phyloP scores from a whole-genome alignment of 306 rosid genomes.

The Begonia loranthoides region DNA sequence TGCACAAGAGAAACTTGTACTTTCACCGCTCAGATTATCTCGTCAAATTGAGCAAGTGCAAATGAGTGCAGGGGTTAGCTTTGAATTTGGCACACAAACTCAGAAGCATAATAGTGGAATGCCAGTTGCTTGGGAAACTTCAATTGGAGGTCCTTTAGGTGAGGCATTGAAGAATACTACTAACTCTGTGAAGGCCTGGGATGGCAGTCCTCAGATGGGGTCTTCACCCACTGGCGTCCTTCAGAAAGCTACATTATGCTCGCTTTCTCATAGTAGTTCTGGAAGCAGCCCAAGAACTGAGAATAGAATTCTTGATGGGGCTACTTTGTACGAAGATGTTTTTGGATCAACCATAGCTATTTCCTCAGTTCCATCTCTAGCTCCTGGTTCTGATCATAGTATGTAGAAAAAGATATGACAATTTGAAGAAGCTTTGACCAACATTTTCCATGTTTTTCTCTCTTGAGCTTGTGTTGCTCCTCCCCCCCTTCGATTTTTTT shows the following conservation, averaged over 20 bases:
- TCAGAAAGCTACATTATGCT: slow-evolving; percentile 35
- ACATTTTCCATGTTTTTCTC: too few species aligned
- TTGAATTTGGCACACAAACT: too few species aligned
- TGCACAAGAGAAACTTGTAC: slow-evolving; percentile 15
- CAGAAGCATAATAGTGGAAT: slow-evolving; percentile 15
- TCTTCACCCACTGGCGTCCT: slow-evolving; percentile 40
- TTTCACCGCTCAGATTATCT: slow-evolving; percentile 32
- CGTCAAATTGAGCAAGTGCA: slow-evolving; percentile 24
- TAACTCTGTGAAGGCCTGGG: too few species aligned
- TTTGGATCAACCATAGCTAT: slow-evolving; percentile 20
- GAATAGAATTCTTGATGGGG: slow-evolving; percentile 9
- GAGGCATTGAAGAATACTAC: slow-evolving; percentile 24
- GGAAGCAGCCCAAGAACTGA: slow-evolving; percentile 29
- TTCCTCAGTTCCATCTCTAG: slow-evolving; percentile 25
- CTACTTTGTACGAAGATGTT: slow-evolving; percentile 20
- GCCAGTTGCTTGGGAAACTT: slow-evolving; percentile 23
- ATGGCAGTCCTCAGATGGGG: slow-evolving; percentile 13
- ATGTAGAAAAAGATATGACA: too few species aligned
- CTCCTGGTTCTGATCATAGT: too few species aligned
- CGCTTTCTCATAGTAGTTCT: slow-evolving; percentile 43
- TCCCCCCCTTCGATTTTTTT: too few species aligned
- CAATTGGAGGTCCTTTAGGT: slow-evolving; percentile 46
- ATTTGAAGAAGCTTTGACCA: too few species aligned
- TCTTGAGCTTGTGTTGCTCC: too few species aligned
- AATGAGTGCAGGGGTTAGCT: slow-evolving; percentile 3